A percentile compares a stretch with the other conserved stretches of the same genome.
These are phyloP conservation scores for Fusarium cyanostomum DNA, from an alignment of 2,329 filamentous ascomycete genomes.

Conservation along the genomic window DNA sequence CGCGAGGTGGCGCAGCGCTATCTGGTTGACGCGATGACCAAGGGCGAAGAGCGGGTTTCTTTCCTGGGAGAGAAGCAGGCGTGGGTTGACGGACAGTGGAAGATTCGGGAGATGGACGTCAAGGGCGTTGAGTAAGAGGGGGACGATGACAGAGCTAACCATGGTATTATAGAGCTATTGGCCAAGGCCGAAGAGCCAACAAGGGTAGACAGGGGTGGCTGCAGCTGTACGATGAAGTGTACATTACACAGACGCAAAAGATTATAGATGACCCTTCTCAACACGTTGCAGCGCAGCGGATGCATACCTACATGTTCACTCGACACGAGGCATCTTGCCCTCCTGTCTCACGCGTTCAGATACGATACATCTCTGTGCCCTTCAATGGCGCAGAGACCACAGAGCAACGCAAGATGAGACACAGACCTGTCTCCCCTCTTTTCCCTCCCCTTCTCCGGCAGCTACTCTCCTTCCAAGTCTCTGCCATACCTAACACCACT, in stretches of 20 bases:
- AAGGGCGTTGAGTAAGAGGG: conserved; percentile 51
- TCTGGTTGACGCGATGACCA: conserved; percentile 73
- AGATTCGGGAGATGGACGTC: conserved; percentile 77
- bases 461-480: not conserved
- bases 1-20: conserved; percentile 83
- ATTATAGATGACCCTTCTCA: conserved; percentile 43
- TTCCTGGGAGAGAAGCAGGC: conserved; percentile 86
- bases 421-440: conserved; percentile 4
- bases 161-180: conserved; percentile 19
- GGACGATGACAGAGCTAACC: conserved; percentile 16
- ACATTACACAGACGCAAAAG: conserved; percentile 39
- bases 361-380: conserved; percentile 71
- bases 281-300: conserved; percentile 29
- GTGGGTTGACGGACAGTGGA: conserved; percentile 81
- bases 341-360: conserved; percentile 61
- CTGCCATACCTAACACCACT: conserved; percentile 2
- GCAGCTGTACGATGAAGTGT: conserved; percentile 41
- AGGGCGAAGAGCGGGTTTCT: conserved; percentile 69
- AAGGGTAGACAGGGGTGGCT: conserved; percentile 19
- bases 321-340: not conserved
- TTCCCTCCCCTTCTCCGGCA: not conserved
- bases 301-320: not conserved
- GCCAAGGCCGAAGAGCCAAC: conserved; percentile 2
- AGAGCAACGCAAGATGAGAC: conserved; percentile 67
- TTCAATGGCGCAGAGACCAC: conserved; percentile 67